Evolutionary conservation across 768 basidiomycete genomes (phyloP).

Genomic region (Lentinula boryana): DNA sequence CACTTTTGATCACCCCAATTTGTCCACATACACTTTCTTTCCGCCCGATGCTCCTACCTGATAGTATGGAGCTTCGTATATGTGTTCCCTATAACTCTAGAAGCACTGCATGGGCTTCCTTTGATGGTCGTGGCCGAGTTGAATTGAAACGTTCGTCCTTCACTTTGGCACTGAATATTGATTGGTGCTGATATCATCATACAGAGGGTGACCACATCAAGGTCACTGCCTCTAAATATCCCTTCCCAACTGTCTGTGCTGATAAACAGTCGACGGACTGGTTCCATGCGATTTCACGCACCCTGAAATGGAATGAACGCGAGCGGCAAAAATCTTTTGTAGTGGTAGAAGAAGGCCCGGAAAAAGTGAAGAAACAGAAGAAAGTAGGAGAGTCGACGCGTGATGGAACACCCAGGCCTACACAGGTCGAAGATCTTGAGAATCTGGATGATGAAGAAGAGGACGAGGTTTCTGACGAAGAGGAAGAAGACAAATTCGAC

Average conservation of each 20-base stretch:
- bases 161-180: conserved; percentile 5
- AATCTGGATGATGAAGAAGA: conserved; percentile 43
- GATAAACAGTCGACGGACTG: conserved; percentile 98
- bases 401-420: background rate
- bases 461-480: conserved; percentile 45
- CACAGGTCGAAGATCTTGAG: conserved; percentile 41
- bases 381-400: conserved; percentile 16
- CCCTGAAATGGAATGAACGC: conserved; percentile 98
- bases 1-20: conserved; percentile 93
- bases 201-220: conserved; percentile 99
- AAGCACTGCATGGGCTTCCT: conserved; percentile 98
- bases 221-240: conserved; percentile 93
- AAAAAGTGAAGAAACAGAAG: conserved; percentile 30
- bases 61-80: conserved; percentile 96
- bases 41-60: conserved; percentile 96
- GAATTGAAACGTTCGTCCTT: conserved; percentile 82
- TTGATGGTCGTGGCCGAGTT: conserved; percentile 94
- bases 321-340: conserved; percentile 99
- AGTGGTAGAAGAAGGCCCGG: conserved; percentile 85
- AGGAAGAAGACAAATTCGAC: conserved; percentile 80
- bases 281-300: conserved; percentile 96
- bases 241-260: conserved; percentile 97
- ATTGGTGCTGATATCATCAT: conserved; percentile 4
- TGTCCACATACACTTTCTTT: conserved; percentile 98
- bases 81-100: conserved; percentile 99